phyloP scores from a whole-genome alignment of 768 basidiomycete genomes.

The Phaeolepiota aurea region DNA sequence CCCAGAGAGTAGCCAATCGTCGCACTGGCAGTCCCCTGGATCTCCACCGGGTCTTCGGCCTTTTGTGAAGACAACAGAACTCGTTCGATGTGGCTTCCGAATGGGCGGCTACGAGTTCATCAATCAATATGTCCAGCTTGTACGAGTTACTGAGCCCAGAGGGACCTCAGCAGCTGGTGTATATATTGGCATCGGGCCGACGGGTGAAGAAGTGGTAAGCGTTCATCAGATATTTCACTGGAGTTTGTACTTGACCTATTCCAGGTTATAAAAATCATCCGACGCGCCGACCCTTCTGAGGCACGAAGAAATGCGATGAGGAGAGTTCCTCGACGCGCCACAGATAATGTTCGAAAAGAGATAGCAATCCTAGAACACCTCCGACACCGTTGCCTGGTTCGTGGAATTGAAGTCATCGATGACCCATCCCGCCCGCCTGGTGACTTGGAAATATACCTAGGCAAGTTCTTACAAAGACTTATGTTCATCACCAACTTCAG shows the following conservation, averaged over 20 bases:
- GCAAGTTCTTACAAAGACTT: conserved; percentile 31
- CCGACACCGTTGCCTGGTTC: conserved; percentile 69
- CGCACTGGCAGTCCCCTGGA: too few relatives aligned
- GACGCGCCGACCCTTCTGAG: conserved; percentile 54
- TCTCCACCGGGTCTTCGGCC: too few relatives aligned
- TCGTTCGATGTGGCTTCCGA: neutral
- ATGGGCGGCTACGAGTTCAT: neutral
- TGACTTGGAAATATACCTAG: conserved; percentile 82
- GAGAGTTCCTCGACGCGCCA: conserved; percentile 47
- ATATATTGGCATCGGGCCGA: too few relatives aligned
- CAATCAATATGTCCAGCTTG: neutral
- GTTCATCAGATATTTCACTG: conserved; percentile 5
- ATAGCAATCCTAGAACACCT: conserved; percentile 91
- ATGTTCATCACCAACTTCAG: neutral
- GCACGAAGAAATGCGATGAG: conserved; percentile 52
- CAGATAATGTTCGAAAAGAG: conserved; percentile 75
- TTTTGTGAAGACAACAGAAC: too few relatives aligned
- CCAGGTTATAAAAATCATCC: conserved; percentile 67
- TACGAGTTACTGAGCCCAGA: neutral
- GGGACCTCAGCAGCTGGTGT: neutral
- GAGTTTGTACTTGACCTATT: too few relatives aligned
- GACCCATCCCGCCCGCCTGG: conserved; percentile 71
- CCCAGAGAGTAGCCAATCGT: too few relatives aligned
- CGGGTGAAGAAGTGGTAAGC: conserved; percentile 38
- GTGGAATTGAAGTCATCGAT: conserved; percentile 84